Evolutionary conservation across 208 protist species (phyloP).

Genomic region (Novymonas esmeraldas): DNA sequence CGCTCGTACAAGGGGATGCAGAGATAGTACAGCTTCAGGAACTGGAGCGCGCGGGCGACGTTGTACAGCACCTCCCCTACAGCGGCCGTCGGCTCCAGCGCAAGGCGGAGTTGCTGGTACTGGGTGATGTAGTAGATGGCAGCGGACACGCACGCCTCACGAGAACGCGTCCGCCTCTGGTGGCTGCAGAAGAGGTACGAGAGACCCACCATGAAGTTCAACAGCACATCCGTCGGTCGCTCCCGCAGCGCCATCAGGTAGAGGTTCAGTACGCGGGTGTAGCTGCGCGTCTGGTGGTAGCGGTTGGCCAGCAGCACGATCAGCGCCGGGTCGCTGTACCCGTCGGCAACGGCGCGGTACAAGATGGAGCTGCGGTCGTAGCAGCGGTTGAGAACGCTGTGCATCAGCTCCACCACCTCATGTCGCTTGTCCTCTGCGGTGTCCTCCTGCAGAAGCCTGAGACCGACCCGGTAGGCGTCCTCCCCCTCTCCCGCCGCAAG

Average conservation of each 20-base stretch:
- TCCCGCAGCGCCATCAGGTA: conserved; percentile 69
- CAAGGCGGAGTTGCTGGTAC: conserved; percentile 66
- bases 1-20: conserved; percentile 82
- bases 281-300: conserved; percentile 71
- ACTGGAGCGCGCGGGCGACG: conserved; percentile 78
- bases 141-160: conserved; percentile 72
- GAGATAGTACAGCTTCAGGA: conserved; percentile 66
- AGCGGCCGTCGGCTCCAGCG: conserved; percentile 37
- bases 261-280: conserved; percentile 71
- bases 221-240: conserved; percentile 60
- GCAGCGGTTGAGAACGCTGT: conserved; percentile 73
- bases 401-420: conserved; percentile 77
- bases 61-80: conserved; percentile 87
- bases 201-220: conserved; percentile 84
- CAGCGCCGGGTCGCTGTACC: conserved; percentile 51
- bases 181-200: conserved; percentile 79
- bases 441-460: conserved; percentile 79
- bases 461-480: conserved; percentile 80
- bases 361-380: conserved; percentile 57
- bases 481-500: conserved; percentile 75
- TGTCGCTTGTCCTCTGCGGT: conserved; percentile 56
- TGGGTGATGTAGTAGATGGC: conserved; percentile 73
- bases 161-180: conserved; percentile 63
- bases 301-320: conserved; percentile 82
- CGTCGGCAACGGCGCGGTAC: conserved; percentile 50